phyloP scores from a whole-genome alignment of 805 yeast species.

The Ascoidea tarda region DNA sequence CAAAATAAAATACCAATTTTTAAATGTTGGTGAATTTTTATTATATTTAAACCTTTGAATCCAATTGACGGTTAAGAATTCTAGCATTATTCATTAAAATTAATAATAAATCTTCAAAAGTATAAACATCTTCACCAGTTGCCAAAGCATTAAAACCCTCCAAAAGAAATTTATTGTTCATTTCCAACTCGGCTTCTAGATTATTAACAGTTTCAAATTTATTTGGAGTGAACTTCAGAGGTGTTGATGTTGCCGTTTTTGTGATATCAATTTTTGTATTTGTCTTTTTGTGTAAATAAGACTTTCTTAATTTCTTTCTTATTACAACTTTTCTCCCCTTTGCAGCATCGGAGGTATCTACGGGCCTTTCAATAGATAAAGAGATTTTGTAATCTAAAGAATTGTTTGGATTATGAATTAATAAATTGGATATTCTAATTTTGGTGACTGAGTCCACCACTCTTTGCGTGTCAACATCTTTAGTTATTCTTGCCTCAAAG shows the following conservation, averaged over 20 bases:
- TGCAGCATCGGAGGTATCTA: slow-evolving; percentile 39
- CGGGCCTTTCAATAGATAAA: slow-evolving; percentile 65
- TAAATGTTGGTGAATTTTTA: too few relatives aligned
- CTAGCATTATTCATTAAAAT: slow-evolving; percentile 49
- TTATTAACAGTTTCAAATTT: slow-evolving; percentile 15
- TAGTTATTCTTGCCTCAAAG: slow-evolving; percentile 46
- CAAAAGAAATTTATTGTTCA: slow-evolving; percentile 28
- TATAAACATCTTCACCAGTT: slow-evolving; percentile 27
- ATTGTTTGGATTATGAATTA: slow-evolving; percentile 62
- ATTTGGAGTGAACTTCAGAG: slow-evolving; percentile 14
- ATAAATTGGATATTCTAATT: slow-evolving; percentile 56
- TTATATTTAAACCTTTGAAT: not conserved
- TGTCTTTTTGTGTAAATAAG: slow-evolving; percentile 63
- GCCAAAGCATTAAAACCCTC: slow-evolving; percentile 23
- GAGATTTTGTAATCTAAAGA: slow-evolving; percentile 68
- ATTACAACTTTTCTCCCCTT: slow-evolving; percentile 38
- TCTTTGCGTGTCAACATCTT: slow-evolving; percentile 56
- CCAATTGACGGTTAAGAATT: slow-evolving; percentile 14
- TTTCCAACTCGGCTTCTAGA: slow-evolving; percentile 37
- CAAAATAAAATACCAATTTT: too few relatives aligned
- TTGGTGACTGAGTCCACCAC: slow-evolving; percentile 58
- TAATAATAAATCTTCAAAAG: slow-evolving; percentile 45
- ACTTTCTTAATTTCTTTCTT: slow-evolving; percentile 59
- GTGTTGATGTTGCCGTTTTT: slow-evolving; percentile 25
- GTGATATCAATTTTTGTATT: slow-evolving; percentile 65